Evolutionary conservation across 164 flowering plant genomes (phyloP).

Genomic region (Dillenia turbinata): DNA sequence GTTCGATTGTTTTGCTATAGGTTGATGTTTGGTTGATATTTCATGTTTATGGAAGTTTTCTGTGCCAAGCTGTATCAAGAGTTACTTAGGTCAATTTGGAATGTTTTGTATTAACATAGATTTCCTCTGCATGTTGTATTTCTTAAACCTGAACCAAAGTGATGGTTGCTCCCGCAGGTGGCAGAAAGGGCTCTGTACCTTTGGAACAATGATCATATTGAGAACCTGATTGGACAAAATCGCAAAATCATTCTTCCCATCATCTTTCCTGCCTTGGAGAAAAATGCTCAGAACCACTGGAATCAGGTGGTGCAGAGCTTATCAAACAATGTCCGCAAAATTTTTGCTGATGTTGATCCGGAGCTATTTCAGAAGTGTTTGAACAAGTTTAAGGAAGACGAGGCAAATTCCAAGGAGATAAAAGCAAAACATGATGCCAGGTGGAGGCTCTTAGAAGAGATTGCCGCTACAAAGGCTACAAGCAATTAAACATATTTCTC

Average conservation of each 20-base stretch:
- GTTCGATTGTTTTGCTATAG: too few species aligned
- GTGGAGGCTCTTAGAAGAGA: constrained; percentile 70
- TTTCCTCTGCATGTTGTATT: neutral
- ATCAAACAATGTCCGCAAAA: constrained; percentile 64
- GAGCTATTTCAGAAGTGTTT: constrained; percentile 61
- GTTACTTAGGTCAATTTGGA: too few species aligned
- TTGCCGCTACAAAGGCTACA: constrained; percentile 47
- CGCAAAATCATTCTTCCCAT: constrained; percentile 62
- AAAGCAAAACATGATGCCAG: constrained; percentile 48
- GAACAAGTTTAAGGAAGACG: constrained; percentile 56
- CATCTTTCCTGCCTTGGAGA: constrained; percentile 70
- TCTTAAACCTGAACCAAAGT: neutral
- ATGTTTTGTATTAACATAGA: too few species aligned
- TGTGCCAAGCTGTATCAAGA: too few species aligned
- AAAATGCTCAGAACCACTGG: constrained; percentile 64
- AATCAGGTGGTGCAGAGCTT: constrained; percentile 70
- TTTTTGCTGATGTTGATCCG: constrained; percentile 65
- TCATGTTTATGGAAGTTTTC: too few species aligned
- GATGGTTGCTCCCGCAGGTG: constrained; percentile 33
- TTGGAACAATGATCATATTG: constrained; percentile 77
- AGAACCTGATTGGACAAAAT: constrained; percentile 60
- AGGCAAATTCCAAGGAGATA: constrained; percentile 37
- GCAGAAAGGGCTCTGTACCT: constrained; percentile 71
- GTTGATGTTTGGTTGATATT: too few species aligned
- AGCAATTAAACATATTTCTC: constrained; percentile 26